A percentile compares a stretch with the other conserved stretches of the same genome.
These are phyloP conservation scores for Dimocarpus longan DNA, from an alignment of 345 rosid species.

Conservation along the genomic window DNA sequence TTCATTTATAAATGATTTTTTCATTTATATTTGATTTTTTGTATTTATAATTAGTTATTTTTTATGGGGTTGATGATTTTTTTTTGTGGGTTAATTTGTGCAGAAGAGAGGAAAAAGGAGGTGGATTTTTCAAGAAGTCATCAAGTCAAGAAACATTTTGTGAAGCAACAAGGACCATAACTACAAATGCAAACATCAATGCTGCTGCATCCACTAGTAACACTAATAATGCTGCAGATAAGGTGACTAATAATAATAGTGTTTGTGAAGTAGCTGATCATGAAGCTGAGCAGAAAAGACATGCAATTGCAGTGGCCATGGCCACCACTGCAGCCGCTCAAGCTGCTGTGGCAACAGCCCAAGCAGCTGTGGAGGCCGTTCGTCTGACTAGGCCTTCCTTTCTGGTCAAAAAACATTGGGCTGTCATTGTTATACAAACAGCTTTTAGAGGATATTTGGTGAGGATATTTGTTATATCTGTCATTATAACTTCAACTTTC, in stretches of 20 bases:
- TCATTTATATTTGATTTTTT: too few relatives aligned
- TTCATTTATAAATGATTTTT: neutral
- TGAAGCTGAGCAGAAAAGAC: slow-evolving; percentile 30
- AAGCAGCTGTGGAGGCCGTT: slow-evolving; percentile 60
- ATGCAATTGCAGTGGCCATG: slow-evolving; percentile 54
- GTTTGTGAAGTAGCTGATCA: slow-evolving; percentile 20
- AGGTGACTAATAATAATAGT: neutral
- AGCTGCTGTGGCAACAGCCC: slow-evolving; percentile 59
- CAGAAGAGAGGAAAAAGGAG: slow-evolving; percentile 74
- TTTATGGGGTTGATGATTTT: neutral
- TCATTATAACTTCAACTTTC: neutral
- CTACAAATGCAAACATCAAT: slow-evolving; percentile 14
- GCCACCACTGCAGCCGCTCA: slow-evolving; percentile 62
- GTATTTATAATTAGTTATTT: too few relatives aligned
- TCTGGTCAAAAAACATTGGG: slow-evolving; percentile 52
- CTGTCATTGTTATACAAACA: slow-evolving; percentile 76
- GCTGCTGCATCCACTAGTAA: neutral
- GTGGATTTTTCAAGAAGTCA: slow-evolving; percentile 65
- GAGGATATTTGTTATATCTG: neutral
- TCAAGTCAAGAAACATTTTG: slow-evolving; percentile 38
- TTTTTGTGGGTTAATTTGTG: slow-evolving; percentile 14
- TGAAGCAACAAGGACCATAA: slow-evolving; percentile 32
- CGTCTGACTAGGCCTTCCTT: slow-evolving; percentile 47
- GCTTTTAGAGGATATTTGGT: slow-evolving; percentile 86
- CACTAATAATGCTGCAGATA: slow-evolving; percentile 1